Percentiles rank a stretch among this genome's conserved stretches.
Conservation (phyloP, 2,329 filamentous ascomycete species). For the Fusarium tuaranense region DNA sequence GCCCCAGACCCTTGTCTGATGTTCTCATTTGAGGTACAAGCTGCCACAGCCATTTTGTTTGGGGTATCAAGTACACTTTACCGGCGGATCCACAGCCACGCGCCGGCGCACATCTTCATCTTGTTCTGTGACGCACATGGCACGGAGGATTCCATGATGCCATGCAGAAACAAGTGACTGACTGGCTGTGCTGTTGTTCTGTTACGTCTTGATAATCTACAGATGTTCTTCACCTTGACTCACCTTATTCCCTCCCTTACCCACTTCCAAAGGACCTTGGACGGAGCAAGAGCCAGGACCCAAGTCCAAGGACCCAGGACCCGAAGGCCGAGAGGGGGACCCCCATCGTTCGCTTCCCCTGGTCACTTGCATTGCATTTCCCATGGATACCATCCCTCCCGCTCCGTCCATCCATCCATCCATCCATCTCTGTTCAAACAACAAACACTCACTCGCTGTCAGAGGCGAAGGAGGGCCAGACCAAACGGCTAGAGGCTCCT, state of each 20-base stretch:
- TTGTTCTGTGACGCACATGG: slow-evolving; percentile 22
- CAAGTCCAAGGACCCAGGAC: neutral
- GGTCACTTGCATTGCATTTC: slow-evolving; percentile 10
- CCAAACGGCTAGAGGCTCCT: neutral
- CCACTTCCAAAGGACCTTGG: neutral
- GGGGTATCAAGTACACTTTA: neutral
- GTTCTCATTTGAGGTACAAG: neutral
- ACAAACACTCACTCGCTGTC: neutral
- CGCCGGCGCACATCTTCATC: slow-evolving; percentile 20
- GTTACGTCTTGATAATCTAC: neutral
- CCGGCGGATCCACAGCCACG: slow-evolving; percentile 26
- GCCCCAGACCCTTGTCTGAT: neutral
- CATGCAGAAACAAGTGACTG: slow-evolving; percentile 4
- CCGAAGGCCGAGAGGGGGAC: neutral
- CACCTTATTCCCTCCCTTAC: neutral
- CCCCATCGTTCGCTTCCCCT: slow-evolving; percentile 9
- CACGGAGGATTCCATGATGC: slow-evolving; percentile 14
- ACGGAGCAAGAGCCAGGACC: neutral
- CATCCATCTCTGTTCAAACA: neutral
- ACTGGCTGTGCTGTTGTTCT: neutral
- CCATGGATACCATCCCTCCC: neutral
- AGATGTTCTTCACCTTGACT: neutral
- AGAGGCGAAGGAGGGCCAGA: neutral
- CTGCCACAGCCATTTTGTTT: neutral
- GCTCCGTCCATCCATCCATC: neutral